These are phyloP conservation scores for Macrophomina tecta DNA, from an alignment of 2,329 filamentous ascomycete genomes.

Conservation along the genomic window DNA sequence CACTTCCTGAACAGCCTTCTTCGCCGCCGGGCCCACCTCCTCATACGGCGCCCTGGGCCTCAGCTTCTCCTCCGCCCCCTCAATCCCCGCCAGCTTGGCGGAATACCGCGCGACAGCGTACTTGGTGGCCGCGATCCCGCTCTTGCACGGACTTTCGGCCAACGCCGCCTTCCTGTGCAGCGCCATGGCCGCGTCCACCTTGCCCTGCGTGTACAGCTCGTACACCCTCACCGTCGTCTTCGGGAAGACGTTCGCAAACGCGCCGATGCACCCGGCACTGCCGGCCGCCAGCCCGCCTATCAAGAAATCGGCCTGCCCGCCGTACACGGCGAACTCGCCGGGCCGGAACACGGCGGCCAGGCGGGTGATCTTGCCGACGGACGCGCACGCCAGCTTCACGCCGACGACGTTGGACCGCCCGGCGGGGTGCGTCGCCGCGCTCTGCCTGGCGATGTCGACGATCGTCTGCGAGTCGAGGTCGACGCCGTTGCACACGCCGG, in stretches of 20 bases:
- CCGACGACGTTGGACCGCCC: slow-evolving; percentile 57
- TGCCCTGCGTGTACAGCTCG: slow-evolving; percentile 64
- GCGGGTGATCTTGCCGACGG: slow-evolving; percentile 73
- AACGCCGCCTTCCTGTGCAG: slow-evolving; percentile 68
- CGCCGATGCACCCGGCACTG: slow-evolving; percentile 59
- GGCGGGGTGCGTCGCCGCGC: slow-evolving; percentile 52
- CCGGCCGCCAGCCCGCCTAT: slow-evolving; percentile 61
- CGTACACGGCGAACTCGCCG: slow-evolving; percentile 69
- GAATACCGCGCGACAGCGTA: slow-evolving; percentile 68
- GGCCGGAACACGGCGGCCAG: slow-evolving; percentile 57
- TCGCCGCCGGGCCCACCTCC: slow-evolving; percentile 35
- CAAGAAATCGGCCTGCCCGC: slow-evolving; percentile 76
- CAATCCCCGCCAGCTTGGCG: slow-evolving; percentile 65
- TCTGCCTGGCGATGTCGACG: slow-evolving; percentile 37
- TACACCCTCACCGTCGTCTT: slow-evolving; percentile 65
- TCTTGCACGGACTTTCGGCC: slow-evolving; percentile 69
- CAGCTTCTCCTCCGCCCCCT: slow-evolving; percentile 62
- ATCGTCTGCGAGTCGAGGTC: slow-evolving; percentile 70
- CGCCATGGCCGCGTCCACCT: slow-evolving; percentile 61
- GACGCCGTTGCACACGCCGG: slow-evolving; percentile 66
- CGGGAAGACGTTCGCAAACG: slow-evolving; percentile 47
- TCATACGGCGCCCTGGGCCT: slow-evolving; percentile 67
- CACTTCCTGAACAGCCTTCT: not conserved
- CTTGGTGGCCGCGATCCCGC: slow-evolving; percentile 71
- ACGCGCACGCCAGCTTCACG: slow-evolving; percentile 75